phyloP scores from a whole-genome alignment of 106 monocot genomes.

The Vanilla planifolia region DNA sequence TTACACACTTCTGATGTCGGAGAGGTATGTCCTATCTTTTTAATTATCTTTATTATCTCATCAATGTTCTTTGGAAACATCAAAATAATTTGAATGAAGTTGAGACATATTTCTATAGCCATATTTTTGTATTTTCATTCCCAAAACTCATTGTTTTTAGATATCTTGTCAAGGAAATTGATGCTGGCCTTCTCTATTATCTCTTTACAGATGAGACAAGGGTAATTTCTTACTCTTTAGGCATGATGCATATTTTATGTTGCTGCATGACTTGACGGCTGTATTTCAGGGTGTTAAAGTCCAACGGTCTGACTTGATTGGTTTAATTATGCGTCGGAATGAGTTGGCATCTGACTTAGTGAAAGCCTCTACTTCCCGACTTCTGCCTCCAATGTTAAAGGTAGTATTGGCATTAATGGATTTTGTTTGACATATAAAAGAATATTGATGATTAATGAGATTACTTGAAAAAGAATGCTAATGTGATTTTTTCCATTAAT shows the following conservation, averaged over 20 bases:
- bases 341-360: slow-evolving; percentile 85
- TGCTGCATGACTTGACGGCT: slow-evolving; percentile 3
- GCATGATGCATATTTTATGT: background rate
- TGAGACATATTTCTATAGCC: background rate
- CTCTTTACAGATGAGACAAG: slow-evolving; percentile 83
- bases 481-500: slow-evolving; percentile 1
- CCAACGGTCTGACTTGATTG: slow-evolving; percentile 86
- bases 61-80: background rate
- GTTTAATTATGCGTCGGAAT: slow-evolving; percentile 93
- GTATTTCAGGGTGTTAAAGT: slow-evolving; percentile 70
- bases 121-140: background rate
- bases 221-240: slow-evolving; percentile 25
- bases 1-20: slow-evolving; percentile 92
- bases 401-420: slow-evolving; percentile 17
- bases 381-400: slow-evolving; percentile 85
- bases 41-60: background rate
- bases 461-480: too few relatives aligned
- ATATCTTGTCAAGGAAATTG: slow-evolving; percentile 63
- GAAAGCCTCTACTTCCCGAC: slow-evolving; percentile 56
- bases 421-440: background rate
- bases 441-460: too few relatives aligned
- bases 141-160: slow-evolving; percentile 26
- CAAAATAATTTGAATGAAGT: background rate
- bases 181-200: slow-evolving; percentile 91
- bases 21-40: slow-evolving; percentile 41